Conservation (phyloP, 305 asterid species). For the Fraxinus platypoda region DNA sequence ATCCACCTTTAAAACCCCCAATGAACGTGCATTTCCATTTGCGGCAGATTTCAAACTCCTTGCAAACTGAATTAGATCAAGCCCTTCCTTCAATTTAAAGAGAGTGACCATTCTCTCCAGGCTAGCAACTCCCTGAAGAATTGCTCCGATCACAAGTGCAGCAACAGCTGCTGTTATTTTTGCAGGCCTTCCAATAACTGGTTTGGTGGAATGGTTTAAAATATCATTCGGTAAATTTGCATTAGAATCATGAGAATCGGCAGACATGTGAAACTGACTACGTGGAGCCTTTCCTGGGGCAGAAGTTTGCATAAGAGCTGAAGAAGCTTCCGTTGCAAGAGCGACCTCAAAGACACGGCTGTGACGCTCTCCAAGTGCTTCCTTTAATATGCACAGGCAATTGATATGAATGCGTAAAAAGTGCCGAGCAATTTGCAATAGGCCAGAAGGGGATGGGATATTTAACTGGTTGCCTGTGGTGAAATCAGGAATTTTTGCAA, state of each 20-base stretch:
- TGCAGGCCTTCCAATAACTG: conserved; percentile 49
- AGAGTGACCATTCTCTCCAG: conserved; percentile 91
- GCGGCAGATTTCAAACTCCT: conserved; percentile 75
- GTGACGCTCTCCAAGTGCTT: conserved; percentile 98
- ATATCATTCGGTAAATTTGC: conserved; percentile 51
- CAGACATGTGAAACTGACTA: conserved; percentile 65
- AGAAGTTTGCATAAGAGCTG: conserved; percentile 65
- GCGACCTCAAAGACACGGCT: conserved; percentile 97
- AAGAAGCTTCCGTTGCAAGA: conserved; percentile 88
- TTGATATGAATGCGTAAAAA: conserved; percentile 74
- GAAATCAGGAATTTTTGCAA: conserved; percentile 73
- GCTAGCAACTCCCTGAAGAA: conserved; percentile 88
- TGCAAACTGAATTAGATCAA: conserved; percentile 73
- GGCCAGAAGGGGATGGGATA: conserved; percentile 46
- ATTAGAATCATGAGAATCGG: conserved; percentile 64
- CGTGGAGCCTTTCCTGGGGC: conserved; percentile 80
- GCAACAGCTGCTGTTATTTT: conserved; percentile 73
- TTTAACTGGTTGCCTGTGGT: conserved; percentile 48
- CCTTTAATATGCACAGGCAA: conserved; percentile 84
- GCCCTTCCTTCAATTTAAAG: conserved; percentile 82
- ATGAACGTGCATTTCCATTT: conserved; percentile 79
- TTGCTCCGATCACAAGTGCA: conserved; percentile 81
- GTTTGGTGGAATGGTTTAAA: conserved; percentile 48
- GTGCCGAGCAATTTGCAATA: conserved; percentile 62
- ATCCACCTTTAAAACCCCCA: conserved; percentile 66